Evolutionary conservation across 176 grass and related monocot genomes (phyloP), one percentile per base, ranked within the genome.

Genomic region (Chloris gayana): DNA sequence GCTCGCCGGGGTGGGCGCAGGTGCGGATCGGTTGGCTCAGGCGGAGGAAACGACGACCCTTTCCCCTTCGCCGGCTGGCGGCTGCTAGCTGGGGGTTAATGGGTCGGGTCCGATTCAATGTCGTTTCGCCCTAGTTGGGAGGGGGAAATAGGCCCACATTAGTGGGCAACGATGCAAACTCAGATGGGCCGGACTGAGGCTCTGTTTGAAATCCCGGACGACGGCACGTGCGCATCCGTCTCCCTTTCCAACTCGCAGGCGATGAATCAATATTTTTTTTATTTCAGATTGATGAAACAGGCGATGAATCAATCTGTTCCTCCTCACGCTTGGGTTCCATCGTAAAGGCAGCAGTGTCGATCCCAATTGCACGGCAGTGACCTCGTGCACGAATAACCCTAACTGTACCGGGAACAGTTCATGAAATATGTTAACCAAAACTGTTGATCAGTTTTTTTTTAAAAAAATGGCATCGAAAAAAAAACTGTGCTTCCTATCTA

Each of bases 11-110:
- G 32, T 10, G 61, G 69, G 81, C 79, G 50, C 75, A 41, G 42
- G 58, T n/a, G 74, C 32, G 61, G 81, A 72, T 84, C 53, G 81
- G 50, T 80, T 76, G 62, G 63, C 75, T 70, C 69, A 68, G 30
- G 74, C 80, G 49, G 67, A 64, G 45, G 53, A 33, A 24, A 53
- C 31, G 86, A 83, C 58, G 64, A 49, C 3, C n/a, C 32, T 35
- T 50, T 25, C 63, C 32, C 13, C 29, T 5, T 58, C 14, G 33
- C 57, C 26, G 1, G 58, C 37, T 4, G 33, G 38, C 26, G 1
- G 58, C 37, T 4, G 27, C 27, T 18, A 14, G 13, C 39, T 49
- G 30, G 31, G 42, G 39, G 69, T 60, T 31, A 18, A 18, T 19
- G 25, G 72, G 27, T 64, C 19, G 33, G 64, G 10, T 65, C 6